Conservation (phyloP, 2,329 filamentous ascomycete genomes). For the Lomentospora prolificans region DNA sequence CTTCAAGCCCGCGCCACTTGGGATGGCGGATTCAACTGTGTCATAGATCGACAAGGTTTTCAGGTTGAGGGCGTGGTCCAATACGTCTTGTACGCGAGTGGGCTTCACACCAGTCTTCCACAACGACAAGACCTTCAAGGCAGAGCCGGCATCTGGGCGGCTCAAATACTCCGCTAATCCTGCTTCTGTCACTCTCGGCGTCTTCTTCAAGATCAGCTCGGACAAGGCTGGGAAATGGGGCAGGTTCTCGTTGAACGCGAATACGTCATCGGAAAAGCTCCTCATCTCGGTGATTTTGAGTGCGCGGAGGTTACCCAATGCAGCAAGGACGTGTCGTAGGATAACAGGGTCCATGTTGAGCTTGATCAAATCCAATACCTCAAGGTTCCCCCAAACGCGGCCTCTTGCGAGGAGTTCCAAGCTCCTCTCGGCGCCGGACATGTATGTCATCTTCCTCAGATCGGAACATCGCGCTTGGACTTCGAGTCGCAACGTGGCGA, state of each 20-base stretch:
- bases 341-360: slow-evolving; percentile 61
- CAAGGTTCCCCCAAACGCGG: slow-evolving; percentile 58
- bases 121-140: slow-evolving; percentile 60
- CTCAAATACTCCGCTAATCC: slow-evolving; percentile 63
- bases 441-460: slow-evolving; percentile 83
- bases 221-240: slow-evolving; percentile 67
- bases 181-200: slow-evolving; percentile 58
- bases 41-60: slow-evolving; percentile 45
- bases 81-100: slow-evolving; percentile 48
- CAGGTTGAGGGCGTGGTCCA: slow-evolving; percentile 48
- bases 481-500: slow-evolving; percentile 68
- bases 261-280: slow-evolving; percentile 68
- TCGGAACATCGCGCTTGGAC: slow-evolving; percentile 75
- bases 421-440: slow-evolving; percentile 65
- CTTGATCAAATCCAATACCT: slow-evolving; percentile 60
- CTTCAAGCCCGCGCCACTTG: slow-evolving; percentile 37
- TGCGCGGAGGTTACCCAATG: slow-evolving; percentile 58
- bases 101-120: slow-evolving; percentile 61
- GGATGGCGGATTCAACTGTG: slow-evolving; percentile 39
- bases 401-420: slow-evolving; percentile 60
- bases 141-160: slow-evolving; percentile 44
- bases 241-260: slow-evolving; percentile 54
- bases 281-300: slow-evolving; percentile 63
- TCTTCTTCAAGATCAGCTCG: slow-evolving; percentile 62
- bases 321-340: slow-evolving; percentile 60